Conservation (phyloP, 2,329 filamentous ascomycete genomes). For the Colletotrichum sp. region DNA sequence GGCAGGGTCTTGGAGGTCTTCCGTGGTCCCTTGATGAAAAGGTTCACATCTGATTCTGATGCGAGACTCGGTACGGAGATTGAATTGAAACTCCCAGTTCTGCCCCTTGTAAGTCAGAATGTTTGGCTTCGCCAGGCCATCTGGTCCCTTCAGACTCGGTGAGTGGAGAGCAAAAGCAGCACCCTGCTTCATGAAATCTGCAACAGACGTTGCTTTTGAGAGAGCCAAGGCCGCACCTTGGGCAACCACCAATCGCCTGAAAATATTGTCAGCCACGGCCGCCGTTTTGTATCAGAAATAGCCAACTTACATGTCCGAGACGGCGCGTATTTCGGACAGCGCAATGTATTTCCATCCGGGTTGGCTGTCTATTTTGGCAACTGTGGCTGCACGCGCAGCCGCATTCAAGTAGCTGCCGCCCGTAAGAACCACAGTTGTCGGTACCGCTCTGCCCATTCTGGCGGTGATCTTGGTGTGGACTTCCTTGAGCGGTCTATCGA, state of each 20-base stretch:
- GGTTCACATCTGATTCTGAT: neutral
- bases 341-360: neutral
- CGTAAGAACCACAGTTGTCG: neutral
- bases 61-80: neutral
- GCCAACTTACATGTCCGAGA: neutral
- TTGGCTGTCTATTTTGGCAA: neutral
- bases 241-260: neutral
- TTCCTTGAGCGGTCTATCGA: neutral
- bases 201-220: neutral
- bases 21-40: neutral
- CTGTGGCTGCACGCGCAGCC: neutral
- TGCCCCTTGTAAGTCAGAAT: neutral
- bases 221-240: neutral
- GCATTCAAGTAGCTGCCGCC: neutral
- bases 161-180: neutral
- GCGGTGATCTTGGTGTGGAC: neutral
- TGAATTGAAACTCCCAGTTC: fast-evolving
- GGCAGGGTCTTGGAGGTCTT: fast-evolving
- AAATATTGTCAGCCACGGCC: neutral
- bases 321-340: neutral
- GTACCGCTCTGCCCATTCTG: neutral
- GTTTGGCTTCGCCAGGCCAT: neutral
- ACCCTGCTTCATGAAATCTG: neutral
- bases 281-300: neutral
- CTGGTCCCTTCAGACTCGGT: neutral